Evolutionary conservation across 2,329 filamentous ascomycete genomes (phyloP).

Genomic region (Botrytis tulipae): DNA sequence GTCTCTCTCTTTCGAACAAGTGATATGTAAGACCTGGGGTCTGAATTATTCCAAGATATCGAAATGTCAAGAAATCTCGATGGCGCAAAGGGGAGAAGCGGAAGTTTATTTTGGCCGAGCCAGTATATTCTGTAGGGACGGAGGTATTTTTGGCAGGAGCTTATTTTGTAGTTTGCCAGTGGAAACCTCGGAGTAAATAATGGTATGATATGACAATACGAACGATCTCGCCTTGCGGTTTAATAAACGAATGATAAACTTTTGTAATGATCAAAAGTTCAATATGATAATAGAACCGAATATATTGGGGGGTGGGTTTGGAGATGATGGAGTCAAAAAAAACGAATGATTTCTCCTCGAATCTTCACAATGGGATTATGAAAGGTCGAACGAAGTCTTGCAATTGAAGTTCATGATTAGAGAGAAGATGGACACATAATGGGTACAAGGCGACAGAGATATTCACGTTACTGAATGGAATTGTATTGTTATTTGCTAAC

Average conservation of each 20-base stretch:
- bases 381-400: background rate
- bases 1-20: background rate
- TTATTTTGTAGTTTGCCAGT: background rate
- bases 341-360: slow-evolving; percentile 6
- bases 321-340: background rate
- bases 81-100: slow-evolving; percentile 7
- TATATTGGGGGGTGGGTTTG: background rate
- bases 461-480: background rate
- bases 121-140: background rate
- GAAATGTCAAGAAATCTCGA: background rate
- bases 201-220: background rate
- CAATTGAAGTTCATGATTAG: background rate
- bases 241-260: background rate
- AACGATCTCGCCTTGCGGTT: background rate
- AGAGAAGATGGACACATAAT: background rate
- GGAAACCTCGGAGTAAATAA: background rate
- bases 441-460: background rate
- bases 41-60: background rate
- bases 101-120: background rate
- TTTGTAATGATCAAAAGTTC: background rate
- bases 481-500: background rate
- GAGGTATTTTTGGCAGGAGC: background rate
- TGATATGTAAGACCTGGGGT: background rate
- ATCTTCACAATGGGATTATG: background rate
- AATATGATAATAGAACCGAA: background rate